phyloP scores from a whole-genome alignment of 116 monocot species.

The Posidonia oceanica region DNA sequence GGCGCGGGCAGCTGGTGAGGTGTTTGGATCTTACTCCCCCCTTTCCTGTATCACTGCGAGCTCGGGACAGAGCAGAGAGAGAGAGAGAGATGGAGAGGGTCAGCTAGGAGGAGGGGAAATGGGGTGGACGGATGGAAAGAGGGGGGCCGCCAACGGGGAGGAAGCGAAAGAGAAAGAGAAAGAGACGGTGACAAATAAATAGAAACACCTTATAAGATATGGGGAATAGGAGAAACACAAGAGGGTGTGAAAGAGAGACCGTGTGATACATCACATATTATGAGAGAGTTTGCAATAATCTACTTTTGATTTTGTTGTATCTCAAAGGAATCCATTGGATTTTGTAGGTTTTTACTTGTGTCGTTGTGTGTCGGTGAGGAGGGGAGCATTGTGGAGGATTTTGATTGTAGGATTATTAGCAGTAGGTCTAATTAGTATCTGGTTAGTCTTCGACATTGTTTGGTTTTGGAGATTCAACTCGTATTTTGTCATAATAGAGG shows the following conservation, averaged over 20 bases:
- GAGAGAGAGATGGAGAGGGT: too few relatives aligned
- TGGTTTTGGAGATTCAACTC: too few relatives aligned
- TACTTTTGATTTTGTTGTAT: background rate
- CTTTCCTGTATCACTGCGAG: background rate
- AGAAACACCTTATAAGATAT: conserved; percentile 3
- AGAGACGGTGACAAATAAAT: background rate
- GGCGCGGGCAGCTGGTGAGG: background rate
- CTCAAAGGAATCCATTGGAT: background rate
- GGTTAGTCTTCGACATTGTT: too few relatives aligned
- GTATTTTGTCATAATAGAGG: too few relatives aligned
- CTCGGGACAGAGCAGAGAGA: too few relatives aligned
- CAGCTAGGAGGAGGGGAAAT: background rate
- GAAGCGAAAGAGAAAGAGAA: background rate
- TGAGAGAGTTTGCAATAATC: background rate
- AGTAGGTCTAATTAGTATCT: too few relatives aligned
- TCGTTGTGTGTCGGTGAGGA: too few relatives aligned
- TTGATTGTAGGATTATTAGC: too few relatives aligned
- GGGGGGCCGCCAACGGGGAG: conserved; percentile 5
- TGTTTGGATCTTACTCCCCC: background rate
- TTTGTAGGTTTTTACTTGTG: too few relatives aligned
- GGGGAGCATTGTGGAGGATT: too few relatives aligned
- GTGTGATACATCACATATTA: background rate
- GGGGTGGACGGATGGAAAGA: background rate
- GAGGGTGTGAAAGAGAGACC: background rate
- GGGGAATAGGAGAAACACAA: background rate